phyloP scores from a whole-genome alignment of 306 rosid species.

The Vachellia pachyceras region DNA sequence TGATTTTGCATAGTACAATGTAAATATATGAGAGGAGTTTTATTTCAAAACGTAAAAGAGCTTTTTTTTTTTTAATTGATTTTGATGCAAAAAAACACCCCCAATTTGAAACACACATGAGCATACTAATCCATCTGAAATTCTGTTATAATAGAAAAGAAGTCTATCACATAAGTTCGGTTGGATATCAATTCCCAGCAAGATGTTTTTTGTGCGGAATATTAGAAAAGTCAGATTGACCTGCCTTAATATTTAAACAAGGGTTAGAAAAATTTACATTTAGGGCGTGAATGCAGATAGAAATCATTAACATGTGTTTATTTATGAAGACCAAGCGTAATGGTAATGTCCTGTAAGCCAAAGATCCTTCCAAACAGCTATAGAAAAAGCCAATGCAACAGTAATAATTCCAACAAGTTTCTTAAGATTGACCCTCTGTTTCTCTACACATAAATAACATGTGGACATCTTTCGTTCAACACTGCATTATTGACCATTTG shows the following conservation, averaged over 20 bases:
- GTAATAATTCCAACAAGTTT: background rate
- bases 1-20: no score
- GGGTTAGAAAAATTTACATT: slow-evolving; percentile 17
- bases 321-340: slow-evolving; percentile 6
- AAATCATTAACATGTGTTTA: slow-evolving; percentile 18
- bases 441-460: background rate
- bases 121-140: background rate
- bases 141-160: background rate
- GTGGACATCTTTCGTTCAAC: background rate
- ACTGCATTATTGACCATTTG: background rate
- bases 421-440: background rate
- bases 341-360: background rate
- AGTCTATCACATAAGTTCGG: slow-evolving; percentile 14
- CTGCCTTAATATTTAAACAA: background rate
- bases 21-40: no score
- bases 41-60: no score
- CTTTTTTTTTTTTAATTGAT: no score
- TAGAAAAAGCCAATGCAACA: slow-evolving; percentile 9
- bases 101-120: no score
- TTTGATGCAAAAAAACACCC: no score
- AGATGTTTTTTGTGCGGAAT: background rate
- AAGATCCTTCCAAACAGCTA: slow-evolving; percentile 1
- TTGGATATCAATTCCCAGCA: slow-evolving; percentile 1
- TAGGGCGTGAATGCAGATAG: background rate
- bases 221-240: background rate